Evolutionary conservation across 345 rosid species (phyloP).

Genomic region (Moringa oleifera): DNA sequence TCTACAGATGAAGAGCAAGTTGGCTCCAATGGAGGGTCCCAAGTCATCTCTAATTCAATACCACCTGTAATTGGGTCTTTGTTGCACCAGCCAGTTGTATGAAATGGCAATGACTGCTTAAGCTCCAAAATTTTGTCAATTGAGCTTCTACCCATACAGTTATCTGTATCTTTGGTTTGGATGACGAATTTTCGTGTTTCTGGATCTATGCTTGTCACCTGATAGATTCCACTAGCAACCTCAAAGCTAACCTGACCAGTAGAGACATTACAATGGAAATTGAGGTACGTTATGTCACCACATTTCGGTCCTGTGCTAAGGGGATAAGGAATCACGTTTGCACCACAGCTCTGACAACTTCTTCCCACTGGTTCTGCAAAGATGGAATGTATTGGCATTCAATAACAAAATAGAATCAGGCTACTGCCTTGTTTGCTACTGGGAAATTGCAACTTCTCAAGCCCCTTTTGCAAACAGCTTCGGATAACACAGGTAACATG

Average conservation of each 20-base stretch:
- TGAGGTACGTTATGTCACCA: constrained; percentile 53
- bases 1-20: constrained; percentile 37
- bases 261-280: constrained; percentile 41
- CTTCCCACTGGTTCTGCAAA: constrained; percentile 39
- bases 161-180: constrained; percentile 20
- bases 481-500: too few species aligned
- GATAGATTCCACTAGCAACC: constrained; percentile 24
- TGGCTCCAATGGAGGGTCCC: constrained; percentile 56
- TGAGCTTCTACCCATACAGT: constrained; percentile 18
- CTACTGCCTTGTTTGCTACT: too few species aligned
- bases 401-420: not conserved
- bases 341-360: constrained; percentile 45
- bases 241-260: constrained; percentile 40
- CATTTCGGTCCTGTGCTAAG: constrained; percentile 51
- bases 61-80: constrained; percentile 19
- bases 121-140: constrained; percentile 8
- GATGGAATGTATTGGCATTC: constrained; percentile 5
- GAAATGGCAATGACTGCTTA: constrained; percentile 29
- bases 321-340: constrained; percentile 53
- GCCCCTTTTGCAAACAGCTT: too few species aligned
- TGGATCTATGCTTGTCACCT: constrained; percentile 37
- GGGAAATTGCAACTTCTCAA: too few species aligned
- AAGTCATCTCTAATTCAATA: constrained; percentile 46
- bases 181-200: constrained; percentile 31
- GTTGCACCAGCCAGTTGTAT: constrained; percentile 29